These are phyloP conservation scores for Trichoderma erinaceum DNA, from an alignment of 495 filamentous ascomycete genomes.

Conservation along the genomic window DNA sequence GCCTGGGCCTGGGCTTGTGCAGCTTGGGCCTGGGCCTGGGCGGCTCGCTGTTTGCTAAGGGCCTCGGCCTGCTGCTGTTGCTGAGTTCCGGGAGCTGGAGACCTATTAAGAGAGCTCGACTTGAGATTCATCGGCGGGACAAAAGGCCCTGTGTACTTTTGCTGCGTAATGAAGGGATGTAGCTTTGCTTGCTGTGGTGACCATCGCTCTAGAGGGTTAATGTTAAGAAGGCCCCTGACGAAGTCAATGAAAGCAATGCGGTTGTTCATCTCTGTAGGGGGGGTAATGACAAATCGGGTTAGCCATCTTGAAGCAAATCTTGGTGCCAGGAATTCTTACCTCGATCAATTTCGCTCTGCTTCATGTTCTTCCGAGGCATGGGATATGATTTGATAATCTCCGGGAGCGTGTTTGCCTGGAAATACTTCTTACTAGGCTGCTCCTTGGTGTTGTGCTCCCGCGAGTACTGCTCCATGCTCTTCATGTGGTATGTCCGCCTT, in stretches of 20 bases:
- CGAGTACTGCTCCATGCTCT: constrained; percentile 96
- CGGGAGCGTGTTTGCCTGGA: constrained; percentile 83
- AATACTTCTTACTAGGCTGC: constrained; percentile 99
- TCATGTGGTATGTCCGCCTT: constrained; percentile 81
- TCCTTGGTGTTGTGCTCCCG: constrained; percentile 93
- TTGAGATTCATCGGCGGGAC: constrained; percentile 97
- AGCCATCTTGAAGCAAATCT: background rate
- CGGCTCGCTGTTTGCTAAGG: constrained; percentile 78
- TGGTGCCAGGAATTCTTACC: constrained; percentile 50
- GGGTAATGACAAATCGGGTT: constrained; percentile 12
- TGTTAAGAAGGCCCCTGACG: constrained; percentile 87
- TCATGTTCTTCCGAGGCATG: constrained; percentile 99
- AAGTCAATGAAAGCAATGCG: constrained; percentile 99
- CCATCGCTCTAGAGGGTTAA: constrained; percentile 96
- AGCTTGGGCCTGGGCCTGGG: constrained; percentile 49
- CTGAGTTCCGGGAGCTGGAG: constrained; percentile 91
- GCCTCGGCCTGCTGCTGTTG: constrained; percentile 94
- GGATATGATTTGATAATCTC: constrained; percentile 97
- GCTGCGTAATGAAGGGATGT: constrained; percentile 98
- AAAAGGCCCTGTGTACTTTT: constrained; percentile 93
- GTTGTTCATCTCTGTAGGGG: constrained; percentile 83
- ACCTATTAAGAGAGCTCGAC: constrained; percentile 71
- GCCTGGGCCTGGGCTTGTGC: background rate
- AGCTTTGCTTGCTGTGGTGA: constrained; percentile 95
- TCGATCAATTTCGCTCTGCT: constrained; percentile 90